These are phyloP conservation scores for Vitis amurensis DNA, from an alignment of 164 flowering plant genomes.

Conservation along the genomic window DNA sequence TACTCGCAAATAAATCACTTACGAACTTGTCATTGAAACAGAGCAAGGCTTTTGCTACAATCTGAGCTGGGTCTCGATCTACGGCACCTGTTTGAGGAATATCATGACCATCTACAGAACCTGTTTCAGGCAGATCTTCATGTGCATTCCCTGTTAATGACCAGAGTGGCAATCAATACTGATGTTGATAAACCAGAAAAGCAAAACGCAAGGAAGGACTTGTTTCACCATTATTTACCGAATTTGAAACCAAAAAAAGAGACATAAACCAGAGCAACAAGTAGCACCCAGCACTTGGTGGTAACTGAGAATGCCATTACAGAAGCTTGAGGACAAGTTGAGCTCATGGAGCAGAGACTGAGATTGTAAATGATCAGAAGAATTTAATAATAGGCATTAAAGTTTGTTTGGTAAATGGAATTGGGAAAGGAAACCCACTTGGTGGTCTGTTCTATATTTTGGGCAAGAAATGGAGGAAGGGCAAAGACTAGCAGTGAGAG, in stretches of 20 bases:
- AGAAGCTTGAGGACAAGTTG: not conserved
- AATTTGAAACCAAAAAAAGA: conserved; percentile 21
- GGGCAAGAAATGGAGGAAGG: conserved; percentile 8
- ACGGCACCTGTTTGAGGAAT: not conserved
- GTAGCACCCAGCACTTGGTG: conserved; percentile 17
- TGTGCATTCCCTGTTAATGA: conserved; percentile 29
- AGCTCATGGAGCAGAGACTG: not conserved
- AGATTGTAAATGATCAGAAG: not conserved
- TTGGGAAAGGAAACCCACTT: not conserved
- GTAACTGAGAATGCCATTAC: conserved; percentile 40
- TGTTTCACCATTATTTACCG: conserved; percentile 27
- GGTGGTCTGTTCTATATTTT: not conserved
- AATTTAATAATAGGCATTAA: not conserved
- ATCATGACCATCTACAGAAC: conserved; percentile 9
- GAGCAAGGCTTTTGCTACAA: conserved; percentile 57
- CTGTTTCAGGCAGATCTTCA: conserved; percentile 21
- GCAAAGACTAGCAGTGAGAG: conserved; percentile 17
- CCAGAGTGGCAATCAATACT: not conserved
- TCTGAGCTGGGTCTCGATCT: conserved; percentile 31
- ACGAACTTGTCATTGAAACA: conserved; percentile 73
- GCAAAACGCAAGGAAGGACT: not conserved
- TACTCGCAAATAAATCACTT: conserved; percentile 13
- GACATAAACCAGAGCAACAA: conserved; percentile 22
- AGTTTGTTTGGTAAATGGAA: conserved; percentile 16
- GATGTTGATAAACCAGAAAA: not conserved